These are phyloP conservation scores for Zymoseptoria tritici DNA, from an alignment of 2,329 filamentous ascomycete genomes.

Conservation along the genomic window DNA sequence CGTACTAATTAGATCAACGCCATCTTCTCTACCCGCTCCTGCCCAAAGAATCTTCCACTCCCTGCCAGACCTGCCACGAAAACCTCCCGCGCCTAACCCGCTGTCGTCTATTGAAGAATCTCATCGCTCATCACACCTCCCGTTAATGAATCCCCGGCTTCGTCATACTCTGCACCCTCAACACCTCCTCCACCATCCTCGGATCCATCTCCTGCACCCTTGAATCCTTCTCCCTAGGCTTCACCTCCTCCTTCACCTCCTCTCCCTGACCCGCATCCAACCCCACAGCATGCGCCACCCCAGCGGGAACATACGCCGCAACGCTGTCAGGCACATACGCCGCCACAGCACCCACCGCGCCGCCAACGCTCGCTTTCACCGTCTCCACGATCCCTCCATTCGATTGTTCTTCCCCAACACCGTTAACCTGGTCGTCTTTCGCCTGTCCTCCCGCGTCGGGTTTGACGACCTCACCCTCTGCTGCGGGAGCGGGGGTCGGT, in stretches of 20 bases:
- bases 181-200: constrained; percentile 31
- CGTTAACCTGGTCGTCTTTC: constrained; percentile 25
- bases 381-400: constrained; percentile 25
- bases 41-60: too few relatives aligned
- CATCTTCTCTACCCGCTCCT: too few relatives aligned
- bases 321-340: constrained; percentile 3
- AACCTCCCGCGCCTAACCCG: too few relatives aligned
- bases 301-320: not conserved
- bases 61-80: too few relatives aligned
- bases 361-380: constrained; percentile 11
- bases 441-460: constrained; percentile 12
- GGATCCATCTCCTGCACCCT: constrained; percentile 25
- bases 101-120: too few relatives aligned
- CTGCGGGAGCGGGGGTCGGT: not conserved
- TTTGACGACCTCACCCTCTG: not conserved
- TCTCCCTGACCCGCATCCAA: constrained; percentile 22
- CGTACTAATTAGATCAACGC: too few relatives aligned
- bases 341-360: constrained; percentile 18
- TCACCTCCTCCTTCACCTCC: constrained; percentile 15
- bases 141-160: not conserved
- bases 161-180: constrained; percentile 25
- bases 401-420: constrained; percentile 34
- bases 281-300: constrained; percentile 30
- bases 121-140: too few relatives aligned
- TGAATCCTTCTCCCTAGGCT: constrained; percentile 21